These are phyloP conservation scores for Solanum chilense DNA, from an alignment of 257 asterid species.

Conservation along the genomic window DNA sequence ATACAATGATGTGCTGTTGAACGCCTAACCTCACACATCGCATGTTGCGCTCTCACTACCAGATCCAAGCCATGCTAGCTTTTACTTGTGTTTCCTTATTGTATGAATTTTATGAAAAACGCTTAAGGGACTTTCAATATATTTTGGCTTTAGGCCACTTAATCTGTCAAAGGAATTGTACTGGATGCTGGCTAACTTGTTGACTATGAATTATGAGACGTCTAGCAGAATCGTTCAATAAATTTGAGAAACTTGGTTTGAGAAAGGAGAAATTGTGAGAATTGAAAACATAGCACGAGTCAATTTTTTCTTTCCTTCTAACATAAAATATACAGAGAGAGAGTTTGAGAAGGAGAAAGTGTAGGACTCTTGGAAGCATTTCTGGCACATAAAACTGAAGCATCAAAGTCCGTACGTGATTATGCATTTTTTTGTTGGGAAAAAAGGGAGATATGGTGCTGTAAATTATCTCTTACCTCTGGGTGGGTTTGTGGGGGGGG, in stretches of 20 bases:
- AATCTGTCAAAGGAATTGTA: background rate
- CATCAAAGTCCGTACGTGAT: background rate
- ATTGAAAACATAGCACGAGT: background rate
- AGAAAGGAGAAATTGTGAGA: background rate
- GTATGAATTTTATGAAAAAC: background rate
- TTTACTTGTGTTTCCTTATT: background rate
- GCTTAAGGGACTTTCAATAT: background rate
- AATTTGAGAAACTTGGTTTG: background rate
- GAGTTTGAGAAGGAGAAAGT: background rate
- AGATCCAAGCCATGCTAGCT: background rate
- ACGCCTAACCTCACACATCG: background rate
- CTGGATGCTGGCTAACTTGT: background rate
- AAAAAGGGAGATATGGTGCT: background rate
- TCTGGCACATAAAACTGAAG: background rate
- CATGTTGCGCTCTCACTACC: background rate
- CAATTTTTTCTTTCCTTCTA: background rate
- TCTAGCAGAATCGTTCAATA: background rate
- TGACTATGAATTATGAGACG: background rate
- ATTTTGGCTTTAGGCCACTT: background rate
- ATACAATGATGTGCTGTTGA: background rate
- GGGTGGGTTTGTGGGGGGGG: background rate
- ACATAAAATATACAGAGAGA: background rate
- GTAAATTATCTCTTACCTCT: background rate
- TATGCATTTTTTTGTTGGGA: background rate
- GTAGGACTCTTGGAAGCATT: background rate